A percentile compares a stretch with the other conserved stretches of the same genome.
These are phyloP conservation scores for Termitomyces sp. DNA, from an alignment of 768 basidiomycete species.

Conservation along the genomic window DNA sequence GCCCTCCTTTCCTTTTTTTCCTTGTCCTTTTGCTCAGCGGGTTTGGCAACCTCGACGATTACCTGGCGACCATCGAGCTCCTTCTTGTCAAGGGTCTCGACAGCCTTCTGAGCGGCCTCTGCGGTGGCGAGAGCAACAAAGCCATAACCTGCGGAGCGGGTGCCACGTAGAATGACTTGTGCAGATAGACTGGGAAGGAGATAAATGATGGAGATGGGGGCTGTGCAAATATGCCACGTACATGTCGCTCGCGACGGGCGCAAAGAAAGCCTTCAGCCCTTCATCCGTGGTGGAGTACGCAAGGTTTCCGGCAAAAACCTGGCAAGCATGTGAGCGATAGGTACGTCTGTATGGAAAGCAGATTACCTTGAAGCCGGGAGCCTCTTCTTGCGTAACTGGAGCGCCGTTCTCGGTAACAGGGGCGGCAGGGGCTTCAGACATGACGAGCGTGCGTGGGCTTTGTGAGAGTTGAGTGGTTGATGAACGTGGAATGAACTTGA, in stretches of 20 bases:
- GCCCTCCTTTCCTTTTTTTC: slow-evolving; percentile 74
- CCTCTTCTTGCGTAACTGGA: slow-evolving; percentile 77
- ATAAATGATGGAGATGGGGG: slow-evolving; percentile 30
- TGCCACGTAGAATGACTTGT: slow-evolving; percentile 82
- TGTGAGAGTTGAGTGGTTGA: slow-evolving; percentile 43
- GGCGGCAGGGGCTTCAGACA: slow-evolving; percentile 92
- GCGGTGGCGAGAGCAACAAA: slow-evolving; percentile 80
- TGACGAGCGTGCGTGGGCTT: slow-evolving; percentile 53
- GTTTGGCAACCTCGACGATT: slow-evolving; percentile 92
- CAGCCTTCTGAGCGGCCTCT: slow-evolving; percentile 84
- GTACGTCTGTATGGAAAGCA: slow-evolving; percentile 16
- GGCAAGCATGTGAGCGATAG: slow-evolving; percentile 14
- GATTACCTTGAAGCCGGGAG: slow-evolving; percentile 73
- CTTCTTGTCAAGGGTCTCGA: slow-evolving; percentile 79
- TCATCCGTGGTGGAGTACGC: slow-evolving; percentile 91
- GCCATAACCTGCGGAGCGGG: slow-evolving; percentile 86
- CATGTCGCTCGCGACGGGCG: slow-evolving; percentile 83
- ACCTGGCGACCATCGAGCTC: slow-evolving; percentile 87
- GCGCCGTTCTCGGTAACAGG: slow-evolving; percentile 79
- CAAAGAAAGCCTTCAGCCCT: slow-evolving; percentile 93
- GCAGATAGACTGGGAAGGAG: slow-evolving; percentile 58
- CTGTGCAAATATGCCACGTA: slow-evolving; percentile 51
- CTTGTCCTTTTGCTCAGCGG: slow-evolving; percentile 80
- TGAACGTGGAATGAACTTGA: slow-evolving; percentile 56
- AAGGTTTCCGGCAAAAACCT: slow-evolving; percentile 97